A percentile compares a stretch with the other conserved stretches of the same genome.
phyloP scores from a whole-genome alignment of 176 grass and related monocot genomes.

The Ensete glaucum region DNA sequence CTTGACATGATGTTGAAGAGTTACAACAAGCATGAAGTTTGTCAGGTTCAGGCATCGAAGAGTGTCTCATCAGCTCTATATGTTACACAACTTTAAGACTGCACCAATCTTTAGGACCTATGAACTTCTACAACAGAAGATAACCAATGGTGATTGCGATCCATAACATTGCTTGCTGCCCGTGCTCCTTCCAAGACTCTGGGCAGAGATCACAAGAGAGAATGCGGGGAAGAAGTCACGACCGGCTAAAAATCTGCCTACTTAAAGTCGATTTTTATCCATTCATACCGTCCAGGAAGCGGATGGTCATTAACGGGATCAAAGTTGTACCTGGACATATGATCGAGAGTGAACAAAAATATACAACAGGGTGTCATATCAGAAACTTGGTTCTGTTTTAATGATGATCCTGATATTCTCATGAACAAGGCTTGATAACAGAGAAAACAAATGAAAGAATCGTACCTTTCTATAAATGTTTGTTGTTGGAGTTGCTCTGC shows the following conservation, averaged over 20 bases:
- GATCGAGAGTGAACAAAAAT: background rate
- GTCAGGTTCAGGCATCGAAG: background rate
- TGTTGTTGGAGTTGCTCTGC: conserved; percentile 1
- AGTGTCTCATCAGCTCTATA: background rate
- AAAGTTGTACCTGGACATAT: conserved; percentile 11
- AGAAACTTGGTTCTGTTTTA: too few relatives aligned
- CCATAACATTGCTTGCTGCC: background rate
- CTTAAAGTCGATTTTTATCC: background rate
- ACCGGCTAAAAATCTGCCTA: background rate
- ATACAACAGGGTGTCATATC: too few relatives aligned
- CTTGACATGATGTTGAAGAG: background rate
- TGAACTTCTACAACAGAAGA: conserved; percentile 9
- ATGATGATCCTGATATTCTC: too few relatives aligned
- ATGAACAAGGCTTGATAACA: background rate
- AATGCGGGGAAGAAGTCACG: background rate
- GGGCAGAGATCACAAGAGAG: conserved; percentile 12
- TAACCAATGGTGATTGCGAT: background rate
- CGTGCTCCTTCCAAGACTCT: conserved; percentile 7
- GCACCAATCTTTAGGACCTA: background rate
- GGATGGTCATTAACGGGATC: conserved; percentile 15
- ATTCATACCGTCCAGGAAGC: conserved; percentile 16
- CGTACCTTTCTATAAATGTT: conserved; percentile 11
- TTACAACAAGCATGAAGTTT: conserved; percentile 4
- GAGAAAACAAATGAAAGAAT: background rate
- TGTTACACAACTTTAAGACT: background rate